Conservation (phyloP, 1,139 yeast genomes). For the Yamadazyma atmosphaerica region DNA sequence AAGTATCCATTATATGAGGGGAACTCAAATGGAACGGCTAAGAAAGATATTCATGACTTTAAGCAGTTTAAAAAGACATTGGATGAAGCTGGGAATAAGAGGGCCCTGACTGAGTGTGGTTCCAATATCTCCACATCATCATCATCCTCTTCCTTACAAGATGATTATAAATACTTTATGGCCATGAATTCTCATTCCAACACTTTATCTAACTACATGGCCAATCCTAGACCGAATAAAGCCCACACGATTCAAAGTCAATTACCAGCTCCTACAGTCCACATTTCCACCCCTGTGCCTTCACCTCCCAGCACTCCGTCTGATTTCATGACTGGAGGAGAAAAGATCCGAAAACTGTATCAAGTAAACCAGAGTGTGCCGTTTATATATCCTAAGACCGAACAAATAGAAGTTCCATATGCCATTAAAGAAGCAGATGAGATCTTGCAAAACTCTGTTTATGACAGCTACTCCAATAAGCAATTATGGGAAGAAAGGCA, state of each 20-base stretch:
- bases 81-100: conserved; percentile 10
- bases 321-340: conserved; percentile 56
- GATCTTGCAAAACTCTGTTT: conserved; percentile 60
- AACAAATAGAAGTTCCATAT: conserved; percentile 52
- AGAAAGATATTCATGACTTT: conserved; percentile 19
- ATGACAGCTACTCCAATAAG: conserved; percentile 62
- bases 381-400: conserved; percentile 60
- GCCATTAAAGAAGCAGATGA: conserved; percentile 76
- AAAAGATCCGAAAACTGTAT: conserved; percentile 67
- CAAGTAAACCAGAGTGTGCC: conserved; percentile 83
- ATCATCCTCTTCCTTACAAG: conserved; percentile 17
- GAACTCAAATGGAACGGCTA: conserved; percentile 12
- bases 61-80: conserved; percentile 17
- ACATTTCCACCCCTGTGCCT: conserved; percentile 87
- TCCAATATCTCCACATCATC: conserved; percentile 3
- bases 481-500: conserved; percentile 75
- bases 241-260: conserved; percentile 55
- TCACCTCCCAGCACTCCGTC: conserved; percentile 76
- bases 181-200: conserved; percentile 45
- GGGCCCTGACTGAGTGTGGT: neutral
- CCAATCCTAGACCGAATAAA: conserved; percentile 57
- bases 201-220: conserved; percentile 58
- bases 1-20: conserved; percentile 65
- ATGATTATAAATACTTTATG: conserved; percentile 37
- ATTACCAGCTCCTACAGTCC: conserved; percentile 65